Evolutionary conservation across 176 grass and related monocot genomes (phyloP).

Genomic region (Thalia dealbata): DNA sequence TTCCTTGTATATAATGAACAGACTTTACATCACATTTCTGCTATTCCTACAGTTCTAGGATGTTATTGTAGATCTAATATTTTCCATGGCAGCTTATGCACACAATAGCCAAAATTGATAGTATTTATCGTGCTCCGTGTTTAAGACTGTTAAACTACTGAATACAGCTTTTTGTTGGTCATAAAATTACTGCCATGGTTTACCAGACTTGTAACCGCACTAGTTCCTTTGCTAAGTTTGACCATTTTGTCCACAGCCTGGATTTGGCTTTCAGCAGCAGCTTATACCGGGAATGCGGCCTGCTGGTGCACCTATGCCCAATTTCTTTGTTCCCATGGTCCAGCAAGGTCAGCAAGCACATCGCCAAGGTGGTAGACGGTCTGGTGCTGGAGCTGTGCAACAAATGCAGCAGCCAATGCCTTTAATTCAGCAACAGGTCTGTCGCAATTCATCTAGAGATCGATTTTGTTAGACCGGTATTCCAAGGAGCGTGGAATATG

Average conservation of each 20-base stretch:
- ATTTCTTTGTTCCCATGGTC: constrained; percentile 54
- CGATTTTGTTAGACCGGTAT: no score
- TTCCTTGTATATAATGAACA: no score
- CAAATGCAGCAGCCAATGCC: constrained; percentile 50
- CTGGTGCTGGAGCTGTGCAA: constrained; percentile 32
- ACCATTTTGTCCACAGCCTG: constrained; percentile 29
- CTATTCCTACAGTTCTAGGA: no score
- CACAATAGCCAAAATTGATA: no score
- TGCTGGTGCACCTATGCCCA: constrained; percentile 43
- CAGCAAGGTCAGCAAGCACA: constrained; percentile 56
- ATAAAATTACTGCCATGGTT: neutral
- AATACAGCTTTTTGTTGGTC: neutral
- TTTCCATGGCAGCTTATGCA: neutral
- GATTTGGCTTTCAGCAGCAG: constrained; percentile 67
- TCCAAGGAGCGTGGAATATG: no score
- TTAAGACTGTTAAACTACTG: neutral
- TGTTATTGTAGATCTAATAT: no score
- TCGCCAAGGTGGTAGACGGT: constrained; percentile 35
- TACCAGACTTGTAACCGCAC: neutral
- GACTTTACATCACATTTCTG: no score
- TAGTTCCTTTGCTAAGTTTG: neutral
- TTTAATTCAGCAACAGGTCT: constrained; percentile 43
- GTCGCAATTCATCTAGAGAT: neutral
- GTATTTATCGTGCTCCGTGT: neutral
- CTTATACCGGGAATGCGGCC: constrained; percentile 69